Percentiles rank a stretch among this genome's conserved stretches.
Conservation (phyloP, 2,329 filamentous ascomycete genomes). For the Aureobasidium melanogenum region DNA sequence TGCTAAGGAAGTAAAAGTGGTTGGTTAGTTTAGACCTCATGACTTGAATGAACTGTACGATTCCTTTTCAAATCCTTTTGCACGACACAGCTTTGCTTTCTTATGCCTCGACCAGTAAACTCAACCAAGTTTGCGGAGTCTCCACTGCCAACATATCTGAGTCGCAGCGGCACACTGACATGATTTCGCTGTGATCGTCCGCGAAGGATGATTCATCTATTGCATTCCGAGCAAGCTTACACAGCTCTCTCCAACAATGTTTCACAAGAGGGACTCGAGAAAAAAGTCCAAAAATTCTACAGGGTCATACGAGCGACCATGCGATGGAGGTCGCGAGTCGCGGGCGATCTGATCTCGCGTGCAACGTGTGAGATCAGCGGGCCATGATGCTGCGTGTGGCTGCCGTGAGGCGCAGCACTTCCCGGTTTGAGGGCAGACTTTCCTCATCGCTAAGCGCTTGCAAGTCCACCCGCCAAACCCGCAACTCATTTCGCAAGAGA, state of each 20-base stretch:
- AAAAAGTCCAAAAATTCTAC: not conserved
- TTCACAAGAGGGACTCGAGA: not conserved
- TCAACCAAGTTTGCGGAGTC: not conserved
- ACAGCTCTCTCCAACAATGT: not conserved
- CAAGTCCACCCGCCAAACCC: not conserved
- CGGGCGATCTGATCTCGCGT: slow-evolving; percentile 2
- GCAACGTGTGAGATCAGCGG: not conserved
- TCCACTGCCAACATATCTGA: not conserved
- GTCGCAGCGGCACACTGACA: not conserved
- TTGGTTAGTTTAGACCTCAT: slow-evolving; percentile 1
- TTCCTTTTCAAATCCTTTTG: not conserved
- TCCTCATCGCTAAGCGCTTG: not conserved
- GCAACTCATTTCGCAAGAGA: not conserved
- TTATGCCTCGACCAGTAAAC: not conserved
- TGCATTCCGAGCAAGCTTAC: not conserved
- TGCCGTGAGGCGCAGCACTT: slow-evolving; percentile 3
- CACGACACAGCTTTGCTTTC: slow-evolving; percentile 1
- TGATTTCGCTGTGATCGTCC: not conserved
- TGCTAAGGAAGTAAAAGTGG: slow-evolving; percentile 43
- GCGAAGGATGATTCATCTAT: not conserved
- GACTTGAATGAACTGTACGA: not conserved
- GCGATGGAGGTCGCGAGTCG: not conserved
- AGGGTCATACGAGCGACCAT: not conserved
- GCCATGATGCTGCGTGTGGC: slow-evolving; percentile 1
- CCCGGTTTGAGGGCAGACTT: not conserved